A percentile compares a stretch with the other conserved stretches of the same genome.
phyloP scores from a whole-genome alignment of 352 stramenopile species.

The Globisporangium recalcitrans region DNA sequence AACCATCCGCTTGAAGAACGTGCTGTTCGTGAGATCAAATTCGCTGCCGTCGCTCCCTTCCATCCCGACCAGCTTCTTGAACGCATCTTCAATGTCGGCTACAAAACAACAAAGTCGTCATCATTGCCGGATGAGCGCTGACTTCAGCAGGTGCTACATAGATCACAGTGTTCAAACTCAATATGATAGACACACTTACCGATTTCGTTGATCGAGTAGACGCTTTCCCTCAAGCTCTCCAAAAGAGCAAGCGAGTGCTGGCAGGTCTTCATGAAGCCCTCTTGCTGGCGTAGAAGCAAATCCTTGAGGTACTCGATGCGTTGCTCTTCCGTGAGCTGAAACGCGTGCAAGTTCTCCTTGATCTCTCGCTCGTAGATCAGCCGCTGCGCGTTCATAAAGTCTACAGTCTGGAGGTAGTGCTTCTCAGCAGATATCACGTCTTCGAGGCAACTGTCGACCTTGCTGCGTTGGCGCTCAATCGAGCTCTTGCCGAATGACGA shows the following conservation, averaged over 20 bases:
- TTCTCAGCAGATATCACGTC: slow-evolving; percentile 68
- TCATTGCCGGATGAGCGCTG: not conserved
- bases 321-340: slow-evolving; percentile 83
- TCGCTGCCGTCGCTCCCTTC: slow-evolving; percentile 37
- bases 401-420: slow-evolving; percentile 57
- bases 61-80: slow-evolving; percentile 48
- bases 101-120: not conserved
- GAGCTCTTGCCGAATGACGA: slow-evolving; percentile 61
- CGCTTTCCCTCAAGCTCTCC: slow-evolving; percentile 43
- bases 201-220: slow-evolving; percentile 54
- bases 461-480: slow-evolving; percentile 57
- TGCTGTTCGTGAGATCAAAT: slow-evolving; percentile 48
- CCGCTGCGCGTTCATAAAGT: slow-evolving; percentile 63
- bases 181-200: slow-evolving; percentile 30
- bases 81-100: slow-evolving; percentile 76
- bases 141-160: not conserved
- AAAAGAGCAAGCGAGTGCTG: slow-evolving; percentile 39
- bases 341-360: slow-evolving; percentile 71
- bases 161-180: not conserved
- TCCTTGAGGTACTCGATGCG: slow-evolving; percentile 77
- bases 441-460: slow-evolving; percentile 54
- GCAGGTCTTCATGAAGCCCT: slow-evolving; percentile 44
- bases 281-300: slow-evolving; percentile 62
- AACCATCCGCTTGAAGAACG: slow-evolving; percentile 60
- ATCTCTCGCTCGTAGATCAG: slow-evolving; percentile 63